phyloP scores from a whole-genome alignment of 2,329 filamentous ascomycete species.

The Colletotrichum filicis region DNA sequence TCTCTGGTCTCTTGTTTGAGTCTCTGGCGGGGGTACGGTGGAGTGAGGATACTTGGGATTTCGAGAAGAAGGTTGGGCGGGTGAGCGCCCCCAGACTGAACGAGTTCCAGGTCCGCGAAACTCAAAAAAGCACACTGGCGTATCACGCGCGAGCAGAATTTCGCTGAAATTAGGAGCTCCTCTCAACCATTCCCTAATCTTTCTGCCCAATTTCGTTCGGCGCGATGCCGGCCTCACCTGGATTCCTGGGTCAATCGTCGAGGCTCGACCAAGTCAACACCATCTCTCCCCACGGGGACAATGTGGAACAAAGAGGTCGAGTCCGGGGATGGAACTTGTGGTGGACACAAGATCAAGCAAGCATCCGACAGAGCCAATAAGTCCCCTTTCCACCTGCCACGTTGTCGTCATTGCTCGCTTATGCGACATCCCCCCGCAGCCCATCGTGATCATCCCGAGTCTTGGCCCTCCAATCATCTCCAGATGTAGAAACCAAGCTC shows the following conservation, averaged over 20 bases:
- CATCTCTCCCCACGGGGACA: neutral
- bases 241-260: neutral
- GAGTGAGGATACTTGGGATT: neutral
- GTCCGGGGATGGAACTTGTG: neutral
- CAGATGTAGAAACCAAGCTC: neutral
- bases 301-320: neutral
- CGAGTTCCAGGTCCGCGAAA: conserved; percentile 10
- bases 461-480: neutral
- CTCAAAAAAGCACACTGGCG: neutral
- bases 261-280: neutral
- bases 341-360: neutral
- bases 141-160: neutral
- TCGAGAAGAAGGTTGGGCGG: neutral
- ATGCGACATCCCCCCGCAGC: neutral
- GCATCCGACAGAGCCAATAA: neutral
- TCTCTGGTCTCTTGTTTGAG: neutral
- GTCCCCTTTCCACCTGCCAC: neutral
- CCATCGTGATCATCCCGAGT: neutral
- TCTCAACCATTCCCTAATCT: neutral
- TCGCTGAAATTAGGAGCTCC: neutral
- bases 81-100: neutral
- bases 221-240: neutral
- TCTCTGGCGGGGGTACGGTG: neutral
- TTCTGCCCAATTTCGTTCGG: neutral
- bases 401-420: neutral